Evolutionary conservation across 2,329 filamentous ascomycete species (phyloP), one percentile per base, ranked within the genome.

Genomic region (Coleophoma crateriformis): DNA sequence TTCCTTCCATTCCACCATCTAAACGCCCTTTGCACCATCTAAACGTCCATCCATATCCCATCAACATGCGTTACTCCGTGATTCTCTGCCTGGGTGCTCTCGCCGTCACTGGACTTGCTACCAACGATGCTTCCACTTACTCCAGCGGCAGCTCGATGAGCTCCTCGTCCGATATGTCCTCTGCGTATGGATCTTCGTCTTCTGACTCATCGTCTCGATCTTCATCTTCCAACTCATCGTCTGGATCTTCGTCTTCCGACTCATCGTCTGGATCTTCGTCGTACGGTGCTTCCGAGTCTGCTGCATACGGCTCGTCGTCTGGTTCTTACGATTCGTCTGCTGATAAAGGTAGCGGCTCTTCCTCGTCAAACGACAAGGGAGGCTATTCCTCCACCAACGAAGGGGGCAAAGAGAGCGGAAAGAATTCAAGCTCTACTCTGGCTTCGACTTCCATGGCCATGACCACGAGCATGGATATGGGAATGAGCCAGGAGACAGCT

Each of bases 31-130:
- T 44, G 7, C 27, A 33, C 22, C 20, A 7, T 33, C 15, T 33
- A n/a, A 14, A n/a, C 19, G 19, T 15, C 20, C 22, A 33, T 27
- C n/a, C 4, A 44, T 17, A 22, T 15, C 10, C 22, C 1, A 33
- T 33, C 41, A 44, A 44, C n/a, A 44, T 44, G 41, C 41, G 41
- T 44, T 44, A 44, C 27, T 27, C 41, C n/a, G 14, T 44, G 15
- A n/a, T 44, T 15, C 20, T 44, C 20, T 15, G 19, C 41, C 15
- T 44, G 19, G 14, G 19, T 44, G 41, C 41, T 12, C 41, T 44
- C 6, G 20, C 27, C n/a, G 27, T 20, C 4, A 44, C 41, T 15
- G 41, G 41, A 14, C 12, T 44, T 14, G 41, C 41, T 15, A 44
- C 41, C 11, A 22, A 32, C 15, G 41, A 44, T 15, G 14, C 13